Base-by-base conservation (phyloP, 2,329 filamentous ascomycete species). In the Tolypocladium endophyticum region DNA sequence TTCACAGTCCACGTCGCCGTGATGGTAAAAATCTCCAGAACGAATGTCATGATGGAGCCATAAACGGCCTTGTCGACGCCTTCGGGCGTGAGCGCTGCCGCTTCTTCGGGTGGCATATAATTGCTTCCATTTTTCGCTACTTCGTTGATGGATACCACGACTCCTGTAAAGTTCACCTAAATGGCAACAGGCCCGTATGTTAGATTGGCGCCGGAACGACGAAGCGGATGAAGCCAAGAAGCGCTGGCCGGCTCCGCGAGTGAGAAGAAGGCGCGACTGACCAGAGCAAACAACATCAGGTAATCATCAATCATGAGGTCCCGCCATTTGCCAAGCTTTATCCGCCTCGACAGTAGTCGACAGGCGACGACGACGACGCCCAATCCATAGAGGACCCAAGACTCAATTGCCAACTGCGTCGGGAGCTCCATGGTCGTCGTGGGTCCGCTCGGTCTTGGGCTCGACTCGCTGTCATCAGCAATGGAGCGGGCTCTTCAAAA, bases 281-380 rank as follows among this genome's bases (percentile, higher is more conserved):
- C 72, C 25, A 79, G 71, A 9, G 79, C 76, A 59, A 83, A 72
- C 11, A 79, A 50, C 81, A 85, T 85, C 30, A 82, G 71, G 65
- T 78, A 84, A 66, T 86, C 83, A 64, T 86, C 83, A 33, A 77
- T 65, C 64, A 81, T 79, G n/a, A 83, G 76, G 8, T 73, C 73
- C 50, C 70, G 73, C 64, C 77, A 70, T 45, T 77, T 76, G 20
- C 79, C 75, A 36, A 84, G 65, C 56, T 70, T 71, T 23, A 75
- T 65, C 1, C 71, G 68, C 18, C 73, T 66, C 9, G 73, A 71
- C 41, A 67, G 55, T 63, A 71, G 41, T 4, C 69, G 67, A 23
- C 64, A 66, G 3, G 28, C 60, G 14, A 71, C 69, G 3, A 69
- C 55, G 4, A 65, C 38, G 6, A 71, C 62, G 7, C 69, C 69